Conservation (phyloP, 2,329 filamentous ascomycete genomes). For the Botryotinia convoluta region DNA sequence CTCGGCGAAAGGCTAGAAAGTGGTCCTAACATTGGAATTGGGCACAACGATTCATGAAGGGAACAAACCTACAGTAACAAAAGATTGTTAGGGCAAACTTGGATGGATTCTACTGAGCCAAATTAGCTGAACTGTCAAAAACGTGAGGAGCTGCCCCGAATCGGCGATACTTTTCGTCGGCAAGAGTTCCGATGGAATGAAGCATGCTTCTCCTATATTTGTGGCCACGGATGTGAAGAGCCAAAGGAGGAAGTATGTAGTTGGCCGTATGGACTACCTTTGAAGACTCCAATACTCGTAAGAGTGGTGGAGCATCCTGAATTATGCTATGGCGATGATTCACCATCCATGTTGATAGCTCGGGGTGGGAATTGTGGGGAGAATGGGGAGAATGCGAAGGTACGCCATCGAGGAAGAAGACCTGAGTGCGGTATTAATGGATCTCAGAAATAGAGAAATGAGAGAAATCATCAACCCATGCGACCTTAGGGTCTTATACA, state of each 20-base stretch:
- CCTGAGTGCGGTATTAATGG: background rate
- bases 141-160: background rate
- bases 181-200: background rate
- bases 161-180: background rate
- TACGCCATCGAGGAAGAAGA: background rate
- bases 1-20: constrained; percentile 64
- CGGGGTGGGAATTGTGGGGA: background rate
- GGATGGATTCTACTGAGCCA: background rate
- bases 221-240: background rate
- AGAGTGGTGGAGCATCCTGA: background rate
- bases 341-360: background rate
- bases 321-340: background rate
- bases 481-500: background rate
- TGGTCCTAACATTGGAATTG: constrained; percentile 16
- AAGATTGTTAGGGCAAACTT: background rate
- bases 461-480: background rate
- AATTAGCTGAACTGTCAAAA: background rate
- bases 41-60: constrained; percentile 8
- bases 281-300: background rate
- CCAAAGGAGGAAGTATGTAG: background rate
- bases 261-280: background rate
- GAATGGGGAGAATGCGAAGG: background rate
- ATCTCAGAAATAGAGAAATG: background rate
- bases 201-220: background rate
- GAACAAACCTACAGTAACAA: background rate